Conservation (phyloP, 2,329 filamentous ascomycete species). For the Periconia digitata region DNA sequence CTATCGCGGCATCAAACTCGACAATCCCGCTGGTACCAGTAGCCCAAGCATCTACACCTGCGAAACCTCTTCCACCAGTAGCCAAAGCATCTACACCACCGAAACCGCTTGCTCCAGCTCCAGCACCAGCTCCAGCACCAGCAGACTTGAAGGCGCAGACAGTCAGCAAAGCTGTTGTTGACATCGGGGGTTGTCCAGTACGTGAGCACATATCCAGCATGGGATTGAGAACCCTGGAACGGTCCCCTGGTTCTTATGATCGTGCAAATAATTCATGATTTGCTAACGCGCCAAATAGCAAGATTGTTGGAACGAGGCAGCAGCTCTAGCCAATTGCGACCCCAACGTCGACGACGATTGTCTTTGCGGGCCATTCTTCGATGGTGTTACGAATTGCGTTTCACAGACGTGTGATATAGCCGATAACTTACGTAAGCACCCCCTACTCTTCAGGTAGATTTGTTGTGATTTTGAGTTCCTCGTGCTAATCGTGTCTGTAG, state of each 20-base stretch:
- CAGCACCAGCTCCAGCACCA: neutral
- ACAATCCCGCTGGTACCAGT: neutral
- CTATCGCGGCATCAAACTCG: neutral
- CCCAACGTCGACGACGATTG: conserved; percentile 34
- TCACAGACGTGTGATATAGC: conserved; percentile 27
- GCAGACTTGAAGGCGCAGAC: neutral
- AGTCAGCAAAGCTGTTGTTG: neutral
- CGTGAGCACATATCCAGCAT: neutral
- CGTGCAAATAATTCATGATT: neutral
- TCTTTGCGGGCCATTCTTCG: conserved; percentile 37
- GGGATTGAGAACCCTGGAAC: neutral
- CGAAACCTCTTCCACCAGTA: neutral
- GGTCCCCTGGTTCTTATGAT: neutral
- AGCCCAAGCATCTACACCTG: too few species aligned
- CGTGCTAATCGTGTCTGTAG: conserved; percentile 1
- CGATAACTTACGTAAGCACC: conserved; percentile 37
- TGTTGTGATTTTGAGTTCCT: too few species aligned
- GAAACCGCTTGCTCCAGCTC: neutral
- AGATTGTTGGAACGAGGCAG: conserved; percentile 39
- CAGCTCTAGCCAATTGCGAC: conserved; percentile 28
- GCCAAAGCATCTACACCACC: too few species aligned
- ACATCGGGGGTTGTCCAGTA: neutral
- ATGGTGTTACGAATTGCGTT: conserved; percentile 32
- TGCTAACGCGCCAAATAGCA: conserved; percentile 15
- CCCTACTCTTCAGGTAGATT: neutral